phyloP scores from a whole-genome alignment of 2,329 filamentous ascomycete genomes.

The Pleomassaria siparia region DNA sequence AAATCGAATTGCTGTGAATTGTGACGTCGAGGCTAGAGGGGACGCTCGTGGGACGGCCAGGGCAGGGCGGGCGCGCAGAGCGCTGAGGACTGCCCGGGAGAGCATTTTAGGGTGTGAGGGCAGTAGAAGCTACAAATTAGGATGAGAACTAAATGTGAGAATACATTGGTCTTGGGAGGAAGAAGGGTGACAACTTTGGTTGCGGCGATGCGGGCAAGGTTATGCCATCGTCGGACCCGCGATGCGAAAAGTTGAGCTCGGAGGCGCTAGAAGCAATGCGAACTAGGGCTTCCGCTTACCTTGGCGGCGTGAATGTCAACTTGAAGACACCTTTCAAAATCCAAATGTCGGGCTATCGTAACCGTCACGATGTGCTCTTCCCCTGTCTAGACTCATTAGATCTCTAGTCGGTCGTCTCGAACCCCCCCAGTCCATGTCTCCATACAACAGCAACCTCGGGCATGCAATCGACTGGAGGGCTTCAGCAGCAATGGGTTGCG shows the following conservation, averaged over 20 bases:
- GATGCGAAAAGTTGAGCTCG: not conserved
- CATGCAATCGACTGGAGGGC: slow-evolving; percentile 41
- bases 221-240: not conserved
- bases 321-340: not conserved
- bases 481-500: slow-evolving; percentile 27
- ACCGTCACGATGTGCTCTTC: slow-evolving; percentile 11
- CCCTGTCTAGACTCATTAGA: not conserved
- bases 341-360: not conserved
- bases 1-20: slow-evolving; percentile 14
- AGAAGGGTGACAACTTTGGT: slow-evolving; percentile 2
- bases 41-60: slow-evolving; percentile 26
- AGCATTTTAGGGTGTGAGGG: slow-evolving; percentile 30
- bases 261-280: not conserved
- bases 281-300: not conserved
- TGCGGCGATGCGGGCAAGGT: not conserved
- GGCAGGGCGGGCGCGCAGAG: slow-evolving; percentile 33
- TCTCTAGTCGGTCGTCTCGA: not conserved
- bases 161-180: slow-evolving; percentile 1
- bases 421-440: slow-evolving; percentile 35
- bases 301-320: not conserved
- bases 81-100: slow-evolving; percentile 35
- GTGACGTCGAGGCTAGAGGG: slow-evolving; percentile 29
- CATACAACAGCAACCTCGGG: slow-evolving; percentile 28
- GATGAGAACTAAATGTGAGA: slow-evolving; percentile 10
- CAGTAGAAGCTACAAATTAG: slow-evolving; percentile 21